These are phyloP conservation scores for Blechomonas ayalai DNA, from an alignment of 208 protist species.

Conservation along the genomic window DNA sequence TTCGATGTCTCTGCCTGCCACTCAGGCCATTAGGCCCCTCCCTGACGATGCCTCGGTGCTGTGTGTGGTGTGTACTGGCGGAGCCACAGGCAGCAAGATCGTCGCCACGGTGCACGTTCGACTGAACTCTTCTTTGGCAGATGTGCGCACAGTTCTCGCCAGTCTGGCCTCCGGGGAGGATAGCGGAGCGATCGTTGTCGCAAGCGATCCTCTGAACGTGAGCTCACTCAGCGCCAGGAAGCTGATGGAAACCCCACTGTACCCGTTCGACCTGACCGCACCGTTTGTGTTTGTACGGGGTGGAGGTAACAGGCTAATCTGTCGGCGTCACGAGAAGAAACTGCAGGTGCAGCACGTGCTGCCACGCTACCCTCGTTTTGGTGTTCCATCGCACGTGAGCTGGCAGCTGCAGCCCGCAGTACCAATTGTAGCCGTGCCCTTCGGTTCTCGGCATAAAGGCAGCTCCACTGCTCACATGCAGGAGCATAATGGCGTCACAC, in stretches of 20 bases:
- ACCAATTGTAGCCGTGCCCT: slow-evolving; percentile 19
- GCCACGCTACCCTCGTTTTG: slow-evolving; percentile 43
- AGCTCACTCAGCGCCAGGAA: slow-evolving; percentile 15
- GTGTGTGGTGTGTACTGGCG: slow-evolving; percentile 58
- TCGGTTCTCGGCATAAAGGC: neutral
- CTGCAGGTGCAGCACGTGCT: slow-evolving; percentile 35
- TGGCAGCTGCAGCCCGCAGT: slow-evolving; percentile 22
- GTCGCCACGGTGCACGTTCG: slow-evolving; percentile 57
- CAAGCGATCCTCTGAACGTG: slow-evolving; percentile 40
- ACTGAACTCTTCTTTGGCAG: slow-evolving; percentile 32
- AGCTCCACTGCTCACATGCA: neutral
- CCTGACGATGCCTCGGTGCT: slow-evolving; percentile 29
- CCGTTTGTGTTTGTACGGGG: slow-evolving; percentile 59
- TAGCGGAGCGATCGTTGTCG: slow-evolving; percentile 18
- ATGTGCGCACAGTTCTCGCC: slow-evolving; percentile 42
- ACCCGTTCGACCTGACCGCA: slow-evolving; percentile 72
- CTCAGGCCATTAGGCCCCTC: too few relatives aligned
- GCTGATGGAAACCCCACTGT: slow-evolving; percentile 38
- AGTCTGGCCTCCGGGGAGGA: slow-evolving; percentile 28
- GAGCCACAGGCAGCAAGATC: slow-evolving; percentile 42
- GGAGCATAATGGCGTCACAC: slow-evolving; percentile 2
- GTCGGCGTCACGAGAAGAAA: slow-evolving; percentile 15
- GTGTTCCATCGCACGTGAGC: slow-evolving; percentile 12
- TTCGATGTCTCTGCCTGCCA: too few relatives aligned
- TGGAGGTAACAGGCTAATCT: too few relatives aligned